phyloP scores from a whole-genome alignment of 2,329 filamentous ascomycete species.

The Colletotrichum horii region DNA sequence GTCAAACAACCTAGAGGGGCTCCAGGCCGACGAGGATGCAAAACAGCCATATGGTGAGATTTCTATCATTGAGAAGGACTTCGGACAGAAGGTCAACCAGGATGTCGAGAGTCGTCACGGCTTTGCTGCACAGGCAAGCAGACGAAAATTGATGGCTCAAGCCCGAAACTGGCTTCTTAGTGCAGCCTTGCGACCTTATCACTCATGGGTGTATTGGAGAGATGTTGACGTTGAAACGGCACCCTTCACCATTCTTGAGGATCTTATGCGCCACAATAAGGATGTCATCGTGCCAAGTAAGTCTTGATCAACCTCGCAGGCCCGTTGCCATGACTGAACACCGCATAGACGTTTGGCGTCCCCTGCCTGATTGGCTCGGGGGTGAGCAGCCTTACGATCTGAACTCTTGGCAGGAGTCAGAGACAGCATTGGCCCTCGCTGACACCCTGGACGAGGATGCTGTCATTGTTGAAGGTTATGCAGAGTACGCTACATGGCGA shows the following conservation, averaged over 20 bases:
- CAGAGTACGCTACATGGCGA: slow-evolving; percentile 97
- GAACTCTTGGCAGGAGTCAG: slow-evolving; percentile 99
- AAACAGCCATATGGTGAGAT: slow-evolving; percentile 92
- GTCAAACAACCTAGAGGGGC: slow-evolving; percentile 73
- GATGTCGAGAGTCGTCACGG: slow-evolving; percentile 97
- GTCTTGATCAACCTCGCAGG: slow-evolving; percentile 39
- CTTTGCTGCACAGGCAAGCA: slow-evolving; percentile 91
- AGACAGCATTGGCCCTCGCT: slow-evolving; percentile 90
- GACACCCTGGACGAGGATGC: slow-evolving; percentile 97
- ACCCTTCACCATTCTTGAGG: slow-evolving; percentile 94
- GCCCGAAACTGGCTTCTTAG: slow-evolving; percentile 96
- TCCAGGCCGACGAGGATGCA: slow-evolving; percentile 81
- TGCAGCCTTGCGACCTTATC: slow-evolving; percentile 88
- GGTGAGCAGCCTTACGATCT: slow-evolving; percentile 98
- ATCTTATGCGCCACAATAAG: slow-evolving; percentile 98
- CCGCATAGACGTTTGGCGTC: slow-evolving; percentile 88
- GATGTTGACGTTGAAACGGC: slow-evolving; percentile 98
- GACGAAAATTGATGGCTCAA: slow-evolving; percentile 97
- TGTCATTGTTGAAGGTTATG: slow-evolving; percentile 98
- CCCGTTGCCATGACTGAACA: slow-evolving; percentile 27
- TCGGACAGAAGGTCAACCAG: slow-evolving; percentile 96
- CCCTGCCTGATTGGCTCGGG: slow-evolving; percentile 97
- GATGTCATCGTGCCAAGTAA: slow-evolving; percentile 97
- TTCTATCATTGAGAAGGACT: slow-evolving; percentile 97
- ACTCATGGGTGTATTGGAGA: slow-evolving; percentile 99